Base-by-base conservation (phyloP, 768 basidiomycete species). In the Suillus alpinus region DNA sequence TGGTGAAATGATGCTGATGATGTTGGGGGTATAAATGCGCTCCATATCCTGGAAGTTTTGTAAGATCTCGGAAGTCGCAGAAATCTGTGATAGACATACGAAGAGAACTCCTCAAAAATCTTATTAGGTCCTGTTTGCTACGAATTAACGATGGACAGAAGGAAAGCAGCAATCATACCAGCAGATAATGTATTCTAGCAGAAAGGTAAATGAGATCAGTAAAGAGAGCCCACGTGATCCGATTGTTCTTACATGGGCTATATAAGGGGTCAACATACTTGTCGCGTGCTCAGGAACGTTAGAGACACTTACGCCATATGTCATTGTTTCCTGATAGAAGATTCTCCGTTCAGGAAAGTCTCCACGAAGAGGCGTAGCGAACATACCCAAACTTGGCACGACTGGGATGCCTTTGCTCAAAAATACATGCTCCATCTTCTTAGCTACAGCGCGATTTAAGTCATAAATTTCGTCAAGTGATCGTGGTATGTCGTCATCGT, bases 1-100 rank as follows among this genome's bases (percentile, higher is more conserved):
- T 91, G 83, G 63, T 89, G 87, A 71, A 95, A 94, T 23, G 92
- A 88, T 74, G 92, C 89, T 52, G 84, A 84, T 62, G 87, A 81
- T 34, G 88, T 83, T 68, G 89, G 86, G 1, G 94, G 93, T 56
- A 96, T 87, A 71, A 92, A 91, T 10, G 81, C 64, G 56, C 80
- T 78, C 94, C 94, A 96, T 63, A 94, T 91, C 55, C 87, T 89
- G 68, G 46, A 57, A 58, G 66, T 60, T 40, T 6, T 13, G 57
- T 55, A 62, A 23, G 61, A 60, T 52, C 51, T 55, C 26, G 23
- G 37, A 55, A 6, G 26, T 39, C 16, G 26, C 16, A 6, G 10
- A 31, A 9, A 39, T 34, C 47, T 53, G 34, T 43, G 46, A 62
- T 32, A 18, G 41, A 76, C 85, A 65, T 69, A 92, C 91, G 82